Evolutionary conservation across 306 rosid species (phyloP).

Genomic region (Prunus mongolica): DNA sequence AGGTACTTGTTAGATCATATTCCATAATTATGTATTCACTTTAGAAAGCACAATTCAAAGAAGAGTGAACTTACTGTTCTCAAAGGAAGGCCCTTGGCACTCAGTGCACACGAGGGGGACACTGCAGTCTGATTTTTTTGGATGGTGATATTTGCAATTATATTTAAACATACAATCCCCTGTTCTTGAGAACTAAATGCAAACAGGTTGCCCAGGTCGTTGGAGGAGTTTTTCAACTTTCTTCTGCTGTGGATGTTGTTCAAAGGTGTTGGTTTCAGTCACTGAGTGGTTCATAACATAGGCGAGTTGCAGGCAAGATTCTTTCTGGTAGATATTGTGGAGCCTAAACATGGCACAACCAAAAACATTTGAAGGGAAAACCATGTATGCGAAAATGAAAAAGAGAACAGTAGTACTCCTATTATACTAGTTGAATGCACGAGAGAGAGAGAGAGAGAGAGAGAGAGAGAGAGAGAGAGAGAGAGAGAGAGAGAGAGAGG

Average conservation of each 20-base stretch:
- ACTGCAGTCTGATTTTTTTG: conserved; percentile 53
- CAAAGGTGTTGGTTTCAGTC: conserved; percentile 47
- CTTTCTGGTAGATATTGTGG: conserved; percentile 63
- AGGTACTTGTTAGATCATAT: background rate
- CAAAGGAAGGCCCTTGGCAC: conserved; percentile 87
- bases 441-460: too few relatives aligned
- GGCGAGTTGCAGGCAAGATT: conserved; percentile 53
- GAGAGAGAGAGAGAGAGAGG: too few relatives aligned
- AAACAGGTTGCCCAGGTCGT: conserved; percentile 89
- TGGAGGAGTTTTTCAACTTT: conserved; percentile 65
- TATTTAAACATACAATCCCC: conserved; percentile 78
- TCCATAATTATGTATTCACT: background rate
- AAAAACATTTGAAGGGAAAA: too few relatives aligned
- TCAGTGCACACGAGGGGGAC: conserved; percentile 48
- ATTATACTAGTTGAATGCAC: too few relatives aligned
- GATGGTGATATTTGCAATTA: conserved; percentile 89
- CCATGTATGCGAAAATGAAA: too few relatives aligned
- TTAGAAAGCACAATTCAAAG: background rate
- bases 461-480: too few relatives aligned
- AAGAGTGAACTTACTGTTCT: conserved; percentile 66
- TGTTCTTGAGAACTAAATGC: conserved; percentile 78
- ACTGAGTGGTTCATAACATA: conserved; percentile 50
- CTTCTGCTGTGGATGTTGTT: conserved; percentile 45
- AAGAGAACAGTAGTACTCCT: too few relatives aligned
- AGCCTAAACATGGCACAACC: conserved; percentile 44